phyloP scores from a whole-genome alignment of 148 eudicot species.

The Rhododendron henanense region DNA sequence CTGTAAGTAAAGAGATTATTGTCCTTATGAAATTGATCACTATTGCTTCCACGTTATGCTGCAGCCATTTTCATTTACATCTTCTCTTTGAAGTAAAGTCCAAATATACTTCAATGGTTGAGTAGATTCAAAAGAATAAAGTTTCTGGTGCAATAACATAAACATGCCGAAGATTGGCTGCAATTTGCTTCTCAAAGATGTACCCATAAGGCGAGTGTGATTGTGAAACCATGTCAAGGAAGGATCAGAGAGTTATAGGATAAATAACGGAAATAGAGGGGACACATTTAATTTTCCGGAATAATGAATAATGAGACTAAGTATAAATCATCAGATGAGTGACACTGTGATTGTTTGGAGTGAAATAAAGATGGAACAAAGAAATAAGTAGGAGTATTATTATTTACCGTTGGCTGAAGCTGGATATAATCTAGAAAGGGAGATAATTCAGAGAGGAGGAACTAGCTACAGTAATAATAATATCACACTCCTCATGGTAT shows the following conservation, averaged over 20 bases:
- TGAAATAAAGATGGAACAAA: background rate
- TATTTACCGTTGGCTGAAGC: background rate
- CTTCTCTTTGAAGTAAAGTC: background rate
- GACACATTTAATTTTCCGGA: too few species aligned
- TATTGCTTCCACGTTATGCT: background rate
- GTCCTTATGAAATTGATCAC: background rate
- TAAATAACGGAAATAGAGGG: background rate
- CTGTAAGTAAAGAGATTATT: background rate
- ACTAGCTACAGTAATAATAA: background rate
- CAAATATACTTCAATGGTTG: background rate
- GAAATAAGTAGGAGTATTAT: too few species aligned
- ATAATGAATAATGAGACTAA: background rate
- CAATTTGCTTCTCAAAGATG: background rate
- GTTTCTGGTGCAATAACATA: background rate
- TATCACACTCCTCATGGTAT: background rate
- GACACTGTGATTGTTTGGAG: background rate
- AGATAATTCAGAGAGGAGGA: background rate
- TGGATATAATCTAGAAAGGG: too few species aligned
- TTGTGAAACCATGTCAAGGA: background rate
- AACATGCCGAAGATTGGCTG: background rate
- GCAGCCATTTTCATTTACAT: background rate
- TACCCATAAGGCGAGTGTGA: background rate
- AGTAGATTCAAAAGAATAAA: background rate
- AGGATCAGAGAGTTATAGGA: background rate
- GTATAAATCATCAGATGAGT: background rate